These are phyloP conservation scores for Eragrostis tef DNA, from an alignment of 202 grass and related monocot species.

Conservation along the genomic window DNA sequence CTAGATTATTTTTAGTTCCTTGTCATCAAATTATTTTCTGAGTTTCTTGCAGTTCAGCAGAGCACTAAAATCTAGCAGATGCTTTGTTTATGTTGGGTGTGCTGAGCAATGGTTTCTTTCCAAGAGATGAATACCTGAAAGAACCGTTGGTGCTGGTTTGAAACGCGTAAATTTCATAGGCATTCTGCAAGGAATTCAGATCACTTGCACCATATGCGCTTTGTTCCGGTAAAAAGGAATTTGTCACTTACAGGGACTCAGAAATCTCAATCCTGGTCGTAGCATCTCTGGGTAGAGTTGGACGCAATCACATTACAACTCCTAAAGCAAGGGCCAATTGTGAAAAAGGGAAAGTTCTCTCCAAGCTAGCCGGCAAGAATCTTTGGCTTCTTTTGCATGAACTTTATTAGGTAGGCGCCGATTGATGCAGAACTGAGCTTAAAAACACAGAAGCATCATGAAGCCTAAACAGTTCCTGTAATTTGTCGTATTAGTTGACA, in stretches of 20 bases:
- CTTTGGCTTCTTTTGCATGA: not conserved
- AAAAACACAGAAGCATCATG: not conserved
- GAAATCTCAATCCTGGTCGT: not conserved
- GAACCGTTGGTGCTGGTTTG: not conserved
- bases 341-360: not conserved
- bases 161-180: not conserved
- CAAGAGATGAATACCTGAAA: no score
- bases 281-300: not conserved
- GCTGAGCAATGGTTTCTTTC: no score
- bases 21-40: no score
- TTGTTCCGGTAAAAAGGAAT: not conserved
- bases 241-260: not conserved
- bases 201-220: not conserved
- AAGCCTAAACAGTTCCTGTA: not conserved
- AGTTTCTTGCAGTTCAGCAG: no score
- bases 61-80: no score
- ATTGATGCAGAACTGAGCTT: not conserved
- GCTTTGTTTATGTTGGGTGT: no score
- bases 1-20: no score
- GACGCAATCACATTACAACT: not conserved
- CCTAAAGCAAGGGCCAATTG: not conserved
- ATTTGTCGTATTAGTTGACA: constrained; percentile 7
- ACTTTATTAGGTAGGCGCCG: constrained; percentile 6
- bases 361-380: not conserved
- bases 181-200: not conserved